phyloP scores from a whole-genome alignment of 2,329 filamentous ascomycete species.

The Gremmenia infestans region DNA sequence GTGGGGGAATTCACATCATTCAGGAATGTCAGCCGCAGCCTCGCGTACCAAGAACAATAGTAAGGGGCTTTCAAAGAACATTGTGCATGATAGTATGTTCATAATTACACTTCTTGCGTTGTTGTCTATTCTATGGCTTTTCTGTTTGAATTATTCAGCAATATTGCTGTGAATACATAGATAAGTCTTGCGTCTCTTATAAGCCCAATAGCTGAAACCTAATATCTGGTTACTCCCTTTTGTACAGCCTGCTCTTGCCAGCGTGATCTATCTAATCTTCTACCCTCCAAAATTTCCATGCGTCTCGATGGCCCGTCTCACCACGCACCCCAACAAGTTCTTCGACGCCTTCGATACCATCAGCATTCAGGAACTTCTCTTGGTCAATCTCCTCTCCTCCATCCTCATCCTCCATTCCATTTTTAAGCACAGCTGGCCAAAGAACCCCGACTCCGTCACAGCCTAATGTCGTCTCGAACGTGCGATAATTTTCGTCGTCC shows the following conservation, averaged over 20 bases:
- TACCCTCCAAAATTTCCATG: slow-evolving; percentile 83
- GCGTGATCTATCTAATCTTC: slow-evolving; percentile 34
- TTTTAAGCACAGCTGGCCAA: slow-evolving; percentile 86
- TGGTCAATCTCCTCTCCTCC: slow-evolving; percentile 91
- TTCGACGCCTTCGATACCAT: slow-evolving; percentile 82
- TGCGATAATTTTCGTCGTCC: slow-evolving; percentile 67
- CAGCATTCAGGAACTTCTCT: slow-evolving; percentile 79
- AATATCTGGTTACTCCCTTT: neutral
- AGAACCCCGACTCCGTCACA: slow-evolving; percentile 92
- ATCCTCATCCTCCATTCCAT: slow-evolving; percentile 70
- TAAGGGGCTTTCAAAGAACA: slow-evolving; percentile 6
- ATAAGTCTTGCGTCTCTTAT: neutral
- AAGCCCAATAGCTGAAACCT: neutral
- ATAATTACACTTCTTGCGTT: neutral
- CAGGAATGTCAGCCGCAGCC: slow-evolving; percentile 19
- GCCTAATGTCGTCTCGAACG: slow-evolving; percentile 84
- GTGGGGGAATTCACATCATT: slow-evolving; percentile 14
- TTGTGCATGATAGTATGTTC: neutral
- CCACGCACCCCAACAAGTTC: slow-evolving; percentile 75
- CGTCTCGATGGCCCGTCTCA: slow-evolving; percentile 62
- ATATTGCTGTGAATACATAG: neutral
- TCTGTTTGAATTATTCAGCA: neutral
- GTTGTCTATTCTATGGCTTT: no score
- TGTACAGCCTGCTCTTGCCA: slow-evolving; percentile 19
- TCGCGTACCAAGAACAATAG: slow-evolving; percentile 18